Percentiles rank a stretch among this genome's conserved stretches.
Conservation (phyloP, 2,329 filamentous ascomycete genomes). For the Colletotrichum sp. region DNA sequence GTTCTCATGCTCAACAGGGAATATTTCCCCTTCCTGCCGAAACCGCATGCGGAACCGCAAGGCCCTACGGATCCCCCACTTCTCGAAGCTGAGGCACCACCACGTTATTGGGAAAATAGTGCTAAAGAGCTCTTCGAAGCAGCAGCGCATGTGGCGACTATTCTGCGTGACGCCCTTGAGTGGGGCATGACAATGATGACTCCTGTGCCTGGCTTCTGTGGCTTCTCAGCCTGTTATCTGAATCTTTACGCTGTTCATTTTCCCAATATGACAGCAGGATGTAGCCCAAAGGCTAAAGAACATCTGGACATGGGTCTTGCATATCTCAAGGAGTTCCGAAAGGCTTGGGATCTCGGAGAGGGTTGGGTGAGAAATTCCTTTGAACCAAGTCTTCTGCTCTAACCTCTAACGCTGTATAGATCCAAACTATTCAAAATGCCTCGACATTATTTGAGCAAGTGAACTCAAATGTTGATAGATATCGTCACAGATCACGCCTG, state of each 20-base stretch:
- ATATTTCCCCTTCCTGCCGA: not conserved
- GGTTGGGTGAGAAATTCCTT: not conserved
- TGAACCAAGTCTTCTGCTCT: not conserved
- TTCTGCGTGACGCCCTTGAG: not conserved
- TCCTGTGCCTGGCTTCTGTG: not conserved
- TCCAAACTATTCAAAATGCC: not conserved
- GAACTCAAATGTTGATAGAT: not conserved
- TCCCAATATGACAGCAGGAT: not conserved
- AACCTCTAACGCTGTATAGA: accelerated
- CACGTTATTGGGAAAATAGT: not conserved
- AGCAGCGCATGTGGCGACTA: not conserved
- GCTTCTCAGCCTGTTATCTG: not conserved
- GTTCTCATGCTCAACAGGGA: not conserved
- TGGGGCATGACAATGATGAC: not conserved
- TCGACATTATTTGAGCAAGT: not conserved
- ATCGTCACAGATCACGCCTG: not conserved
- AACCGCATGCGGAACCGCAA: not conserved
- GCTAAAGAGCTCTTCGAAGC: not conserved
- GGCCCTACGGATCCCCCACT: not conserved
- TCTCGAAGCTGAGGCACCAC: not conserved
- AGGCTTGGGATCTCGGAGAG: not conserved
- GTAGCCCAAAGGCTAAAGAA: not conserved
- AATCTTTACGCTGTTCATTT: not conserved
- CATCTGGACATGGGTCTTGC: not conserved
- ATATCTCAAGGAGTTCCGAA: not conserved